Conservation (phyloP, 164 flowering plant species). For the Saururus chinensis region DNA sequence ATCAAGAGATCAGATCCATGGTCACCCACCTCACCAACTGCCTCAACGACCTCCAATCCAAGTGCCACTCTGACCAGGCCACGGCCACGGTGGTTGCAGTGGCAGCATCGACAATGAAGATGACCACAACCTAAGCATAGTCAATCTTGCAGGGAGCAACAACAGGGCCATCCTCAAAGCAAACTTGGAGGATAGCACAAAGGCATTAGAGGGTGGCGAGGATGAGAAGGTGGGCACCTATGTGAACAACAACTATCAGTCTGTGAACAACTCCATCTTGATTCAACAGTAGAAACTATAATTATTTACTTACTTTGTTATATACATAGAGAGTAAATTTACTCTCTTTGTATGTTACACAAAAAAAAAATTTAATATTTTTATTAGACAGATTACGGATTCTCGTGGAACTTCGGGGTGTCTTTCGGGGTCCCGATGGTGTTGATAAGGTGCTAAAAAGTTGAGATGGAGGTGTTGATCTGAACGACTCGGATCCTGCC, state of each 20-base stretch:
- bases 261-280: slow-evolving; percentile 77
- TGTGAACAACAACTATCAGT: slow-evolving; percentile 75
- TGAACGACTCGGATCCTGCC: no score
- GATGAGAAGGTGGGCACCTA: slow-evolving; percentile 31
- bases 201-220: slow-evolving; percentile 4
- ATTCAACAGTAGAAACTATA: no score
- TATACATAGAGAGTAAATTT: no score
- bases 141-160: slow-evolving; percentile 69
- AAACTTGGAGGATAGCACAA: slow-evolving; percentile 22
- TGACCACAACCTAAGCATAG: slow-evolving; percentile 32
- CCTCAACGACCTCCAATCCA: slow-evolving; percentile 21
- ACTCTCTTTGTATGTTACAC: no score
- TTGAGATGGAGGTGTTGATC: no score
- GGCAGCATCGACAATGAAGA: slow-evolving; percentile 9
- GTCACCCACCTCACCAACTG: slow-evolving; percentile 38
- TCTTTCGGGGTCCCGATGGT: no score
- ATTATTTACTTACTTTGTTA: no score
- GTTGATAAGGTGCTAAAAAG: no score
- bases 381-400: no score
- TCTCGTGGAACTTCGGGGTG: no score
- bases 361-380: no score
- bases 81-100: neutral
- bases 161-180: slow-evolving; percentile 53
- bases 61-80: slow-evolving; percentile 17
- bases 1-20: slow-evolving; percentile 42